A percentile compares a stretch with the other conserved stretches of the same genome.
phyloP scores from a whole-genome alignment of 371 early-diverging fungal genomes.

The Saksenaea oblongispora region DNA sequence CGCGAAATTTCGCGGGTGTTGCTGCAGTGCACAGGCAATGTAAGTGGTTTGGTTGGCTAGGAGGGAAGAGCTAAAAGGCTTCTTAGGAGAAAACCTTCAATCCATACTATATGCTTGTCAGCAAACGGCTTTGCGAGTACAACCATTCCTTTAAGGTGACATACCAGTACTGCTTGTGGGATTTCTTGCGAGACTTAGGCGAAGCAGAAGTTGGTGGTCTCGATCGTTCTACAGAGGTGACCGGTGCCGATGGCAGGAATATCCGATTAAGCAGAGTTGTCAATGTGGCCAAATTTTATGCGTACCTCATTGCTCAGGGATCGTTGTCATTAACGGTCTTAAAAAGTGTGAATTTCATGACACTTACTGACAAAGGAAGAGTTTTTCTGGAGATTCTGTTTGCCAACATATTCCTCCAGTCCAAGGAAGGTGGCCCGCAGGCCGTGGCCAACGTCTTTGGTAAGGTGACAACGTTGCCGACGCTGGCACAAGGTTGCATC shows the following conservation, averaged over 20 bases:
- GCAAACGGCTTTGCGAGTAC: conserved; percentile 71
- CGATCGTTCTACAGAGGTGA: conserved; percentile 45
- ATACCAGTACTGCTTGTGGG: conserved; percentile 95
- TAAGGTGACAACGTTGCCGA: conserved; percentile 57
- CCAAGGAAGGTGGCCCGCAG: conserved; percentile 47
- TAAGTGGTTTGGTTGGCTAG: conserved; percentile 30
- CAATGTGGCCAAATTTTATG: conserved; percentile 78
- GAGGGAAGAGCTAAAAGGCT: neutral
- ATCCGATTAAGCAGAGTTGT: conserved; percentile 67
- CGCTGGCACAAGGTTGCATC: conserved; percentile 71
- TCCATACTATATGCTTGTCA: conserved; percentile 92
- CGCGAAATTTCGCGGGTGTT: conserved; percentile 94
- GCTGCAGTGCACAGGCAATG: conserved; percentile 85
- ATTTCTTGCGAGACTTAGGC: conserved; percentile 80
- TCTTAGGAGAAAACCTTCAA: conserved; percentile 85
- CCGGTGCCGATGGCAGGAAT: conserved; percentile 18
- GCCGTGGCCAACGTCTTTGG: conserved; percentile 60
- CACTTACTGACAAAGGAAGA: conserved; percentile 57
- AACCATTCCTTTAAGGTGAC: conserved; percentile 88
- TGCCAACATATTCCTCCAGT: conserved; percentile 45
- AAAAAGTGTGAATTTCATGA: conserved; percentile 77
- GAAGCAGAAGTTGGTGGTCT: conserved; percentile 79
- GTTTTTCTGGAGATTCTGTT: conserved; percentile 73
- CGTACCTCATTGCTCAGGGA: conserved; percentile 60
- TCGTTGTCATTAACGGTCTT: conserved; percentile 67